Conservation (phyloP, 1,284 basidiomycete species). For the Blastosporella zonata region DNA sequence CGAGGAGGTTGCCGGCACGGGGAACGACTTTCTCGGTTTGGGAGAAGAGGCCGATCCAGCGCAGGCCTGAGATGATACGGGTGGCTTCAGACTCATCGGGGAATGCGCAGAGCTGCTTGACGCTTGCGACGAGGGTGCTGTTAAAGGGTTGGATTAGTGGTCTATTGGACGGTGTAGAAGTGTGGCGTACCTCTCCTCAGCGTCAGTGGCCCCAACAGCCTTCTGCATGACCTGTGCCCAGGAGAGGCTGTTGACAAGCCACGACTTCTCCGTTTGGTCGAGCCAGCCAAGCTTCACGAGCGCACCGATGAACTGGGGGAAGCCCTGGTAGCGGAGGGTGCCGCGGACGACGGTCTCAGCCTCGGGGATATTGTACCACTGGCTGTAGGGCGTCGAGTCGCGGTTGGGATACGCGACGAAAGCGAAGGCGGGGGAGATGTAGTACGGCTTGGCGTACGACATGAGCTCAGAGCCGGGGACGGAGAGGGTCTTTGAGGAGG, state of each 20-base stretch:
- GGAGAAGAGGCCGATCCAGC: constrained; percentile 95
- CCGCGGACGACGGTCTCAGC: constrained; percentile 92
- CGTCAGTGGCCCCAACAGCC: constrained; percentile 70
- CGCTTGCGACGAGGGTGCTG: constrained; percentile 65
- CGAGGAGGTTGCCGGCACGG: constrained; percentile 81
- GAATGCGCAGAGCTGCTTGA: constrained; percentile 74
- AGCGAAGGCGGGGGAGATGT: constrained; percentile 92
- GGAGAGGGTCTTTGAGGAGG: constrained; percentile 61
- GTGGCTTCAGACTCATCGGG: constrained; percentile 63
- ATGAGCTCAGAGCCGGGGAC: constrained; percentile 78
- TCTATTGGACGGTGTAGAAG: neutral
- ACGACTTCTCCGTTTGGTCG: constrained; percentile 74
- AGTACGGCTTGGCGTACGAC: constrained; percentile 89
- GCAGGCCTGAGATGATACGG: constrained; percentile 84
- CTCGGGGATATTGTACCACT: constrained; percentile 90
- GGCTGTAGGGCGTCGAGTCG: constrained; percentile 86
- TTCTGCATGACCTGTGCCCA: constrained; percentile 85
- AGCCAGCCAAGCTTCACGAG: constrained; percentile 91
- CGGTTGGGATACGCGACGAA: constrained; percentile 99
- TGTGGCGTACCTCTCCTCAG: constrained; percentile 58
- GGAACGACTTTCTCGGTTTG: constrained; percentile 54
- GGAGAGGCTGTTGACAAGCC: constrained; percentile 71
- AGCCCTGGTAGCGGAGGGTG: constrained; percentile 95
- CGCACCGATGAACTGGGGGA: constrained; percentile 94
- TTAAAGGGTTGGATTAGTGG: constrained; percentile 10